Conservation (phyloP, 2,329 filamentous ascomycete genomes). For the Lachnellula subtilissima region DNA sequence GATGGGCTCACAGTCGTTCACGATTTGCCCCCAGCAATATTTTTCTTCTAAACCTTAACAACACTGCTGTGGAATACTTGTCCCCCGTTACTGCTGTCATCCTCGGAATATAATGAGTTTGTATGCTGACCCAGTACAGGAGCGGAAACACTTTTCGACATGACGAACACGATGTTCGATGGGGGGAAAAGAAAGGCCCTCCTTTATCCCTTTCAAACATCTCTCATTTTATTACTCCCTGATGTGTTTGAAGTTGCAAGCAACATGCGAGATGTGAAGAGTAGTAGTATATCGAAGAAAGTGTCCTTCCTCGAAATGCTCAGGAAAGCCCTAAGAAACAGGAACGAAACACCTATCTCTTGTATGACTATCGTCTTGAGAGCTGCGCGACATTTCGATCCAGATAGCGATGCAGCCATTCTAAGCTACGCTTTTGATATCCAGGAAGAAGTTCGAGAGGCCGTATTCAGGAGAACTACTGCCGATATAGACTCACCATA, state of each 20-base stretch:
- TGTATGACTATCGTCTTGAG: conserved; percentile 59
- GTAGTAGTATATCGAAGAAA: conserved; percentile 59
- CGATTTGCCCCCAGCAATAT: too few relatives aligned
- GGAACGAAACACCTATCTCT: conserved; percentile 63
- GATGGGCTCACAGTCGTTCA: too few relatives aligned
- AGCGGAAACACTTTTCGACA: conserved; percentile 64
- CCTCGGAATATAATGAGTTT: too few relatives aligned
- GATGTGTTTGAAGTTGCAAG: conserved; percentile 68
- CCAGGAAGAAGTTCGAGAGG: conserved; percentile 63
- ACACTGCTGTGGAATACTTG: too few relatives aligned
- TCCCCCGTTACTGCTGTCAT: too few relatives aligned
- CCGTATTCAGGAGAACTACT: conserved; percentile 53
- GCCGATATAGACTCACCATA: conserved; percentile 42
- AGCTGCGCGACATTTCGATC: conserved; percentile 58
- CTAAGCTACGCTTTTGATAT: conserved; percentile 66
- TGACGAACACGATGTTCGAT: conserved; percentile 59
- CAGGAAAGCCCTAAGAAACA: conserved; percentile 57
- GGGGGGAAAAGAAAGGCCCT: conserved; percentile 50
- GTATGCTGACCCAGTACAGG: neutral
- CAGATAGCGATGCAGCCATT: conserved; percentile 52
- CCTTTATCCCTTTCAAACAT: conserved; percentile 58
- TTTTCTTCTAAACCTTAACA: too few relatives aligned
- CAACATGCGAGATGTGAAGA: conserved; percentile 60
- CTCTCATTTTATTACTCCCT: conserved; percentile 58
- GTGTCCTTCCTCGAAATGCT: conserved; percentile 60